Evolutionary conservation across 2,329 filamentous ascomycete species (phyloP), one percentile per base, ranked within the genome.

Genomic region (Penicillium sp.): DNA sequence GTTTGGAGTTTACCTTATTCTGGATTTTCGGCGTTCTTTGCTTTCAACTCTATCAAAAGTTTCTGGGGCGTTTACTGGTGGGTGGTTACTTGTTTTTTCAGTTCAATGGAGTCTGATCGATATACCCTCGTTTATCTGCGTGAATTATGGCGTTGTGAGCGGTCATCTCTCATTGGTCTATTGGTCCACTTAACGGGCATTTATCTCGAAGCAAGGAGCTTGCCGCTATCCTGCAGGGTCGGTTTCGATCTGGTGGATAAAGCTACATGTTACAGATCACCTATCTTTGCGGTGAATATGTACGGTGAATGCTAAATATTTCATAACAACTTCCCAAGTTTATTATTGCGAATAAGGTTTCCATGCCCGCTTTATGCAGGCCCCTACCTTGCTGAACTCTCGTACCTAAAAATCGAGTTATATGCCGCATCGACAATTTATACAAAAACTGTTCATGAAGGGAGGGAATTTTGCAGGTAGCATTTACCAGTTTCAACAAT

Each of bases 81-180:
- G n/a, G 27, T 39, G 27, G 35, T 27, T 23, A 34, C 45, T 49
- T 42, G 42, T 49, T 49, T 35, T 49, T 35, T 46, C 14, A 20
- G 8, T 3, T 34, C 31, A 14, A 34, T 36, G 47, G 54, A 44
- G 40, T 52, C 35, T 45, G 43, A 43, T 44, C 40, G 49, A 46
- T 56, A 59, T 59, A 59, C 56, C 56, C 56, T 58, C 52, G 36
- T 52, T 55, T 48, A 29, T 47, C 24, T 27, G 31, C 11, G 37
- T 34, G 36, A 11, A 18, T 35, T 44, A 11, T 11, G 49, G 46
- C 44, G 47, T 53, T 55, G 18, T 47, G 38, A 36, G 51, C 28
- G 20, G 32, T 35, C 35, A 42, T 20, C 18, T 20, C 18, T 53
- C 34, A 39, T 45, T 38, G 23, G 14, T 11, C 9, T 4, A 20